Base-by-base conservation (phyloP, 2,329 filamentous ascomycete species). In the Neoscytalidium dimidiatum region DNA sequence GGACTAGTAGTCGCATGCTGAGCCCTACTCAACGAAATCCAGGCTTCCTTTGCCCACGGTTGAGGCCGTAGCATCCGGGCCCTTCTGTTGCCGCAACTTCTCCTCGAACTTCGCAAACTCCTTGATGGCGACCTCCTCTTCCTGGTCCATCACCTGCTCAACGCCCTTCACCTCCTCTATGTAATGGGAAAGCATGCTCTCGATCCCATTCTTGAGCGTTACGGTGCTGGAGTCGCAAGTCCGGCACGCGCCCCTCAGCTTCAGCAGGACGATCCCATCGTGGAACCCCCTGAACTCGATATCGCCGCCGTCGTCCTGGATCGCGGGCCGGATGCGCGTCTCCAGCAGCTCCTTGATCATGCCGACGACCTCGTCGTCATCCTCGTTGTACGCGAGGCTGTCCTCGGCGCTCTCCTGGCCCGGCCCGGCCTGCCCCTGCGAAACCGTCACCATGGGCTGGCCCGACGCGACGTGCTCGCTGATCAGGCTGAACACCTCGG, bases 271-370 rank as follows among this genome's bases (percentile, higher is more conserved):
- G 66, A 89, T 85, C 0, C 94, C 94, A 69, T 91, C 84, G 70
- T 92, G 86, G 71, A 97, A 97, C 0, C 93, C 93, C 19, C 90
- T 84, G 75, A 92, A 94, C 77, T 99, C 95, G 73, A 99, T 98
- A 76, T 99, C 95, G 51, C 95, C 95, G 53, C 95, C 95, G 71
- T 99, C 95, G 77, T 98, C 95, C 78, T 98, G 95, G 68, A 99
- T 99, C 0, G 94, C 92, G 0, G 95, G 95, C 48, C 95, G 86
- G 73, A 99, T 97, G 67, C 95, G 86, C 28, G 95, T 99, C 79
- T 99, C 95, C 38, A 99, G 84, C 33, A 99, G 82, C 80, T 99
- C 95, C 82, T 98, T 97, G 80, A 99, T 98, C 95, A 98, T 98
- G 66, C 92, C 91, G 8, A 99, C 90, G 11, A 97, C 92, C 79